Conservation (phyloP, 1,284 basidiomycete species). For the Ustilago crameri region DNA sequence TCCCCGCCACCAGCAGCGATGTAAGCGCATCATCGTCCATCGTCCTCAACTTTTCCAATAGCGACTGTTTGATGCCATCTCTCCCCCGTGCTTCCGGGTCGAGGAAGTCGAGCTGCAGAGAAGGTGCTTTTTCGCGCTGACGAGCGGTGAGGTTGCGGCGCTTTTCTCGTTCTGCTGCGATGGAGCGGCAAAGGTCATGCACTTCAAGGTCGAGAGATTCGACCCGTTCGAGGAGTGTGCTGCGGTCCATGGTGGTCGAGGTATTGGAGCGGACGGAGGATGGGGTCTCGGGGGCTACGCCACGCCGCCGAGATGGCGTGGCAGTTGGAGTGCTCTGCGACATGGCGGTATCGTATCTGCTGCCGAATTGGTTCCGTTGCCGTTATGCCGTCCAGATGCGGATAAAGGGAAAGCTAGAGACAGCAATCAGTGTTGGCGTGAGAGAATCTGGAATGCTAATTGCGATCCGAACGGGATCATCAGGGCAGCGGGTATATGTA, state of each 20-base stretch:
- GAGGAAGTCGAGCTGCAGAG: slow-evolving; percentile 2
- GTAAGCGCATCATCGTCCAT: slow-evolving; percentile 45
- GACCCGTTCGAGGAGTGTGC: slow-evolving; percentile 18
- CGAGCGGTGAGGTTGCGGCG: slow-evolving; percentile 6
- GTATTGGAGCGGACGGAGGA: slow-evolving; percentile 32
- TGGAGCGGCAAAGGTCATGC: slow-evolving; percentile 23
- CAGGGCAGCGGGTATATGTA: no score
- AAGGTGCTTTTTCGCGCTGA: slow-evolving; percentile 1
- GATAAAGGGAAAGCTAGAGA: no score
- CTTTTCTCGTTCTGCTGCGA: slow-evolving; percentile 19
- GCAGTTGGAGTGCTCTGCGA: slow-evolving; percentile 16
- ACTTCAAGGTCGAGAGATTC: slow-evolving; percentile 35
- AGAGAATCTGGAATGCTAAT: no score
- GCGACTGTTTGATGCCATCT: neutral
- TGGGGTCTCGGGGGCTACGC: slow-evolving; percentile 15
- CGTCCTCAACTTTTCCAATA: slow-evolving; percentile 14
- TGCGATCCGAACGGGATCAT: no score
- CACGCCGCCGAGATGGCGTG: slow-evolving; percentile 29
- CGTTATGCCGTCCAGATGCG: no score
- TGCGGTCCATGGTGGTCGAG: slow-evolving; percentile 24
- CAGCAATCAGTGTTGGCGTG: no score
- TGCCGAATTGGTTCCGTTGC: no score
- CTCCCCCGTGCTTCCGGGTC: neutral
- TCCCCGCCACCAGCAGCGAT: slow-evolving; percentile 9
- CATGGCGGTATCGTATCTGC: slow-evolving; percentile 7